Evolutionary conservation across 2,329 filamentous ascomycete species (phyloP).

Genomic region (Colletotrichum cordylinicola): DNA sequence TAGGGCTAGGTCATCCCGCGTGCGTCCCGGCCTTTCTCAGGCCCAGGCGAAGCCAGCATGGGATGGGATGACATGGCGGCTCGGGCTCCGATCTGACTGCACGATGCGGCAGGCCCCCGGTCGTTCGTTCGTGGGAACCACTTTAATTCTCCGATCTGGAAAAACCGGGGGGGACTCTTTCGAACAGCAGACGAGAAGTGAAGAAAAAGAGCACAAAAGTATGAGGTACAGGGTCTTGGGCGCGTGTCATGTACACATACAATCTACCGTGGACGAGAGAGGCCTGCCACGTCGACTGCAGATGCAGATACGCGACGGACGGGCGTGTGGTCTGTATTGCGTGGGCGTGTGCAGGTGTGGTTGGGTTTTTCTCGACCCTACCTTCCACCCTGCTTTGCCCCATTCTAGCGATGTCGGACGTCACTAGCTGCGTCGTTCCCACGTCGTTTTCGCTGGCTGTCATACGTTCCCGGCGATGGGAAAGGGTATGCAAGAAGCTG

Average conservation of each 20-base stretch:
- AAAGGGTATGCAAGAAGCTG: background rate
- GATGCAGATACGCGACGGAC: slow-evolving; percentile 18
- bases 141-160: slow-evolving; percentile 20
- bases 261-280: background rate
- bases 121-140: slow-evolving; percentile 17
- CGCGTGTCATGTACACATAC: slow-evolving; percentile 1
- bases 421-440: slow-evolving; percentile 15
- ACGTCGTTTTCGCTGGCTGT: background rate
- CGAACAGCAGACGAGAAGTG: background rate
- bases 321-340: background rate
- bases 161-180: background rate
- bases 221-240: background rate
- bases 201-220: background rate
- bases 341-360: slow-evolving; percentile 3
- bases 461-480: background rate
- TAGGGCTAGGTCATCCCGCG: background rate
- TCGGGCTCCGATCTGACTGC: slow-evolving; percentile 21
- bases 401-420: slow-evolving; percentile 16
- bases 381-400: background rate
- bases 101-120: slow-evolving; percentile 20
- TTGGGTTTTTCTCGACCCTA: background rate
- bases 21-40: background rate
- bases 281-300: slow-evolving; percentile 18
- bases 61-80: slow-evolving; percentile 19
- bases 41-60: background rate